A percentile compares a stretch with the other conserved stretches of the same genome.
Evolutionary conservation across 257 asterid genomes (phyloP).

Genomic region (Scutellaria baicalensis): DNA sequence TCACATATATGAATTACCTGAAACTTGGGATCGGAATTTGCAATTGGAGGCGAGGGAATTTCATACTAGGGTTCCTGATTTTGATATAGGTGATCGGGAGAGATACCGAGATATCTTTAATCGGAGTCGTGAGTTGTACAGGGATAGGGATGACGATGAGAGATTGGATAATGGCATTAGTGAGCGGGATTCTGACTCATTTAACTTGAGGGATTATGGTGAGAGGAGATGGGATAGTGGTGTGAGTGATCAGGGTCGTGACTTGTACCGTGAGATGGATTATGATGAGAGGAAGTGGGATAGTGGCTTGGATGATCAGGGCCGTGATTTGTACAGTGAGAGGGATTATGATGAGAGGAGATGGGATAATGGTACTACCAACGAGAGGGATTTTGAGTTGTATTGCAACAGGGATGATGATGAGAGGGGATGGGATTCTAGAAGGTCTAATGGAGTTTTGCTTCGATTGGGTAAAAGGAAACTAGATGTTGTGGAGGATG

Average conservation of each 20-base stretch:
- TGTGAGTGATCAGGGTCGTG: conserved; percentile 12
- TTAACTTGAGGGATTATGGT: conserved; percentile 12
- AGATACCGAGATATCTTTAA: neutral
- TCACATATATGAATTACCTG: conserved; percentile 7
- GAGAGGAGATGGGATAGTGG: conserved; percentile 14
- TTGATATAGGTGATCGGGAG: conserved; percentile 12
- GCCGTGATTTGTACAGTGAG: conserved; percentile 13
- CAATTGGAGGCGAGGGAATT: conserved; percentile 3
- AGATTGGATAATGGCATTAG: conserved; percentile 5
- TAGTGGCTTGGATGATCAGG: conserved; percentile 9
- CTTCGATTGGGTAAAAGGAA: conserved; percentile 12
- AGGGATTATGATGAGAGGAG: conserved; percentile 27
- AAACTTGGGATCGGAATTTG: conserved; percentile 10
- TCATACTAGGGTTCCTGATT: conserved; percentile 13
- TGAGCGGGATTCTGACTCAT: conserved; percentile 6
- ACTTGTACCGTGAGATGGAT: conserved; percentile 20
- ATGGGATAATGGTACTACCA: conserved; percentile 14
- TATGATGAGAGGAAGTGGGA: conserved; percentile 29
- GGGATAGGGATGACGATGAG: conserved; percentile 10
- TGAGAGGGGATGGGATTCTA: conserved; percentile 10
- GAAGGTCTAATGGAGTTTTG: conserved; percentile 20
- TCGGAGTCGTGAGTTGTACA: conserved; percentile 4
- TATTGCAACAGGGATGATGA: neutral
- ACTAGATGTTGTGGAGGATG: conserved; percentile 13
- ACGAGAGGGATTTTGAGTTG: neutral